Conservation (phyloP, 768 basidiomycete species). For the Hydnomerulius pinastri region DNA sequence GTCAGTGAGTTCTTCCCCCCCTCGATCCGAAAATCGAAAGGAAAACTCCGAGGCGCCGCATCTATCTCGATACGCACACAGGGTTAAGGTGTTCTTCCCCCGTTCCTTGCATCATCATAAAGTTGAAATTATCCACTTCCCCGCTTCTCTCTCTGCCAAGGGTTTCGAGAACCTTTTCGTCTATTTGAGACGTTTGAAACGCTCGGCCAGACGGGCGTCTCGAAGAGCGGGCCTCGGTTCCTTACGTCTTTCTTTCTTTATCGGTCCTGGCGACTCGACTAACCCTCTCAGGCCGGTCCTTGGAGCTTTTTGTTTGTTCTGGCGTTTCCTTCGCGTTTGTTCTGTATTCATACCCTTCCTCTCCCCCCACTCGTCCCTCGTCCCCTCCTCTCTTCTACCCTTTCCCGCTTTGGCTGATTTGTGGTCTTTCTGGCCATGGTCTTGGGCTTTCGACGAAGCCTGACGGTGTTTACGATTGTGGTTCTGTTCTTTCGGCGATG, state of each 20-base stretch:
- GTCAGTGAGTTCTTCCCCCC: too few relatives aligned
- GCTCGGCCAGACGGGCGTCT: too few relatives aligned
- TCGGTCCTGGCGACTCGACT: conserved; percentile 3
- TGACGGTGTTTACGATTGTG: conserved; percentile 1
- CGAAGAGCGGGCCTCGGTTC: background rate
- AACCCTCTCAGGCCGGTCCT: conserved; percentile 19
- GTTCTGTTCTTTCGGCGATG: conserved; percentile 3
- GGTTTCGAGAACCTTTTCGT: too few relatives aligned
- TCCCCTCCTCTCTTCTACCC: background rate
- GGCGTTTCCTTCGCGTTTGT: background rate
- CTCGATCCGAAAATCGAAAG: too few relatives aligned
- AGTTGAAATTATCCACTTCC: too few relatives aligned
- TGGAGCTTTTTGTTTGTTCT: conserved; percentile 1
- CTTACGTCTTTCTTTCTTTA: conserved; percentile 1
- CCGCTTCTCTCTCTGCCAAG: too few relatives aligned
- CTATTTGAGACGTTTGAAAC: background rate
- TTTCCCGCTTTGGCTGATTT: background rate
- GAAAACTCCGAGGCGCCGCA: too few relatives aligned
- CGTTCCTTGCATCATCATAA: too few relatives aligned
- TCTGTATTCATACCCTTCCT: background rate
- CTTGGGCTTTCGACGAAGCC: conserved; percentile 3
- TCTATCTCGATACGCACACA: too few relatives aligned
- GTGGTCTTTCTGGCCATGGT: conserved; percentile 14
- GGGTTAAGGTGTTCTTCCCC: too few relatives aligned
- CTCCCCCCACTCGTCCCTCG: background rate